These are phyloP conservation scores for Gliomastix tumulicola DNA, from an alignment of 2,329 filamentous ascomycete species.

Conservation along the genomic window DNA sequence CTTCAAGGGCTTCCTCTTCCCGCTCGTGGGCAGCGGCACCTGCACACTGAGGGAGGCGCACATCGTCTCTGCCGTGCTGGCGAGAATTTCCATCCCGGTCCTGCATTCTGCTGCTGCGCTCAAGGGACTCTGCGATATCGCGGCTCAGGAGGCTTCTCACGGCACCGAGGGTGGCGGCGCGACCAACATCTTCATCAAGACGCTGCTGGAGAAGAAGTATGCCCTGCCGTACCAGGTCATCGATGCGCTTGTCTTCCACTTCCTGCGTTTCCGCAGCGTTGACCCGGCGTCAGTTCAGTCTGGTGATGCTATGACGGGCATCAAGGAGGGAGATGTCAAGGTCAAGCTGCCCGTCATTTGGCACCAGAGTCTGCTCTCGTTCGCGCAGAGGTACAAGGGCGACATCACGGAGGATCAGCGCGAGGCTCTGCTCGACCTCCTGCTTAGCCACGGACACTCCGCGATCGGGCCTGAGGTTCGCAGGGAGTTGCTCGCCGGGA, in stretches of 20 bases:
- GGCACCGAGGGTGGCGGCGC: slow-evolving; percentile 83
- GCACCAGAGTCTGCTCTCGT: slow-evolving; percentile 89
- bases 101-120: slow-evolving; percentile 88
- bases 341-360: slow-evolving; percentile 82
- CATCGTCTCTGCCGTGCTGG: slow-evolving; percentile 82
- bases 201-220: slow-evolving; percentile 93
- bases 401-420: slow-evolving; percentile 94
- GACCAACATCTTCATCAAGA: slow-evolving; percentile 92
- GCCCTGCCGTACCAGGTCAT: slow-evolving; percentile 92
- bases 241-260: slow-evolving; percentile 93
- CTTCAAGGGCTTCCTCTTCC: slow-evolving; percentile 95
- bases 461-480: slow-evolving; percentile 88
- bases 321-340: slow-evolving; percentile 40
- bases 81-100: slow-evolving; percentile 80
- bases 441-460: slow-evolving; percentile 78
- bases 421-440: slow-evolving; percentile 80
- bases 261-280: slow-evolving; percentile 75
- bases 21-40: slow-evolving; percentile 75
- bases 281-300: slow-evolving; percentile 49
- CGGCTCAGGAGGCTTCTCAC: slow-evolving; percentile 78
- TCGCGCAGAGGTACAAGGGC: slow-evolving; percentile 90
- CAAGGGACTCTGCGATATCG: slow-evolving; percentile 88
- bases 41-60: slow-evolving; percentile 89
- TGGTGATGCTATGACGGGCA: slow-evolving; percentile 45
- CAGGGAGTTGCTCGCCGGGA: slow-evolving; percentile 78